phyloP scores from a whole-genome alignment of 2,329 filamentous ascomycete species.

The Aureobasidium melanogenum region DNA sequence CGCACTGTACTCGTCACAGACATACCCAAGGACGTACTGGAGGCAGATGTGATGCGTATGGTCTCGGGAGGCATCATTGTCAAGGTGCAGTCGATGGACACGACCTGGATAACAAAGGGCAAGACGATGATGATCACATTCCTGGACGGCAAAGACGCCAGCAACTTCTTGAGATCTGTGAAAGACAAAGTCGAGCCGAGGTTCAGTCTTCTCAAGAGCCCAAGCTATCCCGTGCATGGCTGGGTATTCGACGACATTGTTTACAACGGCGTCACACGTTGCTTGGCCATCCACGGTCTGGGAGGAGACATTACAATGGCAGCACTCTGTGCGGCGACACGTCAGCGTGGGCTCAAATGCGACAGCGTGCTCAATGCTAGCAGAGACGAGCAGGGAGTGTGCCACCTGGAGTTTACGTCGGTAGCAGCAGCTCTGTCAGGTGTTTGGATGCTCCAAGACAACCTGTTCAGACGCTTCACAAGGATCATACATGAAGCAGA shows the following conservation, averaged over 20 bases:
- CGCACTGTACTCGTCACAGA: neutral
- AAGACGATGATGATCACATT: slow-evolving; percentile 1
- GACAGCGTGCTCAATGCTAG: neutral
- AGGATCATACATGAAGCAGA: neutral
- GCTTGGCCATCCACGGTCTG: neutral
- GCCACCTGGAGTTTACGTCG: neutral
- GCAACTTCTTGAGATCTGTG: neutral
- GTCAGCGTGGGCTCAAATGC: neutral
- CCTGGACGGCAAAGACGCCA: neutral
- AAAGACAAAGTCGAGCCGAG: neutral
- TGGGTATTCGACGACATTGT: neutral
- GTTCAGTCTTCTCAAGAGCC: neutral
- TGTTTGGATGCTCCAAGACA: neutral
- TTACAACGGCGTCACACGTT: neutral
- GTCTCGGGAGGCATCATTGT: neutral
- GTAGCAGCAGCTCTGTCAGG: neutral
- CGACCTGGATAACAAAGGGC: neutral
- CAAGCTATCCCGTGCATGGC: neutral
- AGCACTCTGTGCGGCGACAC: neutral
- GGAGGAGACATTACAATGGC: neutral
- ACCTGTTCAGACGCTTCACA: neutral
- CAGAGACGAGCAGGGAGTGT: neutral
- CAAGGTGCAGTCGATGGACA: neutral
- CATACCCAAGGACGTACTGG: neutral
- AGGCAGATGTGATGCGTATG: neutral